Conservation (phyloP, 2,329 filamentous ascomycete species). For the Lachnellula occidentalis region DNA sequence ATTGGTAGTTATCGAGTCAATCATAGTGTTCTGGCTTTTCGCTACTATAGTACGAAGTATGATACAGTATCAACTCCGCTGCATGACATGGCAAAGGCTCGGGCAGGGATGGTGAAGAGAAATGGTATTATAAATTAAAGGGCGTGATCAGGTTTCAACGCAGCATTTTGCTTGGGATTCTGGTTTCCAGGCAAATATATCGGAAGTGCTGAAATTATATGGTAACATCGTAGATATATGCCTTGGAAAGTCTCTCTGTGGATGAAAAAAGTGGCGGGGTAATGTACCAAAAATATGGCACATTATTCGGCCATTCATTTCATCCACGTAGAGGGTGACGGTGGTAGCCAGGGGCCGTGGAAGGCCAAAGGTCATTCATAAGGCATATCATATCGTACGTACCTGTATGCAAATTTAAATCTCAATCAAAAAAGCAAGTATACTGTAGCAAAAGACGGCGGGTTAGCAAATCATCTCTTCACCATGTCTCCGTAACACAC, state of each 20-base stretch:
- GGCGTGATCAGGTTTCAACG: not conserved
- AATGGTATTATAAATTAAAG: conserved; percentile 9
- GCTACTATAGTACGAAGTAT: conserved; percentile 14
- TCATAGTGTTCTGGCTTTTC: conserved; percentile 2
- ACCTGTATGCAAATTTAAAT: not conserved
- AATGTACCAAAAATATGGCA: no score
- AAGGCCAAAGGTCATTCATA: not conserved
- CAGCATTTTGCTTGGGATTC: not conserved
- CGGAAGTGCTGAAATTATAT: not conserved
- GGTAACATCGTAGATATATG: not conserved
- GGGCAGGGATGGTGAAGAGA: conserved; percentile 3
- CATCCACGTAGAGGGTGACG: no score
- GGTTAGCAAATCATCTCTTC: conserved; percentile 2
- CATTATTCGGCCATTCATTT: no score
- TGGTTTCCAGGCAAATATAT: not conserved
- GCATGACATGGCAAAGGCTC: conserved; percentile 16
- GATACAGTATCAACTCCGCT: conserved; percentile 10
- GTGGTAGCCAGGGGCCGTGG: not conserved
- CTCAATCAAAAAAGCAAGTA: not conserved
- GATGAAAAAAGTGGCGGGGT: no score
- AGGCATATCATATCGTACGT: not conserved
- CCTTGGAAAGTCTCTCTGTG: no score
- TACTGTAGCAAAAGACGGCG: not conserved
- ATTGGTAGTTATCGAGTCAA: conserved; percentile 1
- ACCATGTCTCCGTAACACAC: not conserved